These are phyloP conservation scores for Globisporangium middletonii DNA, from an alignment of 352 stramenopile genomes.

Conservation along the genomic window DNA sequence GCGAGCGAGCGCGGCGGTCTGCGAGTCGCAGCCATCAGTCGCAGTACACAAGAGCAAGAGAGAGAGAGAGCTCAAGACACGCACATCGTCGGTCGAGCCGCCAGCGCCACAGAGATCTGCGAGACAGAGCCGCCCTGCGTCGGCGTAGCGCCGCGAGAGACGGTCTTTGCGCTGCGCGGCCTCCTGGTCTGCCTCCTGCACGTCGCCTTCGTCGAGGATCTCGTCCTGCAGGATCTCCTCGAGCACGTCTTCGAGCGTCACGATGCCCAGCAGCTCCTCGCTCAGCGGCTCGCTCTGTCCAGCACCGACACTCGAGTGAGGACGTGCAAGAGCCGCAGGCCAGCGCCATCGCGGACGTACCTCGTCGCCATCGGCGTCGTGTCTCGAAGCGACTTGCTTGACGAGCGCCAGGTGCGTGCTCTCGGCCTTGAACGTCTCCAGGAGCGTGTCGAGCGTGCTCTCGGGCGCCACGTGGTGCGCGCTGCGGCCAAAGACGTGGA, in stretches of 20 bases:
- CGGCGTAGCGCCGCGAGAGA: conserved; percentile 39
- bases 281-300: conserved; percentile 67
- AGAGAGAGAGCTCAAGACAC: neutral
- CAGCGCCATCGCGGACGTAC: conserved; percentile 50
- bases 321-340: neutral
- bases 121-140: conserved; percentile 36
- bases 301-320: neutral
- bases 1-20: too few relatives aligned
- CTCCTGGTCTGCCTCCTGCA: conserved; percentile 24
- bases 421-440: conserved; percentile 93
- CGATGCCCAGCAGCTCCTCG: conserved; percentile 94
- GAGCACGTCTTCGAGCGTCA: conserved; percentile 98
- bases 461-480: conserved; percentile 84
- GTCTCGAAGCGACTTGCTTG: conserved; percentile 32
- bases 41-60: too few relatives aligned
- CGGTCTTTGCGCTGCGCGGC: conserved; percentile 41
- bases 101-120: conserved; percentile 35
- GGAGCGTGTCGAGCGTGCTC: conserved; percentile 89
- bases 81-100: conserved; percentile 25
- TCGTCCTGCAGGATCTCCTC: conserved; percentile 96
- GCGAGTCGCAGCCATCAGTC: too few relatives aligned
- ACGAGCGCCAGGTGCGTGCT: conserved; percentile 94
- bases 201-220: conserved; percentile 96
- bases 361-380: too few relatives aligned
- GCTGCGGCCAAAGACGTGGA: conserved; percentile 58